Percentiles rank a stretch among this genome's conserved stretches.
Conservation (phyloP, 2,329 filamentous ascomycete species). For the Claviceps humidiphila region DNA sequence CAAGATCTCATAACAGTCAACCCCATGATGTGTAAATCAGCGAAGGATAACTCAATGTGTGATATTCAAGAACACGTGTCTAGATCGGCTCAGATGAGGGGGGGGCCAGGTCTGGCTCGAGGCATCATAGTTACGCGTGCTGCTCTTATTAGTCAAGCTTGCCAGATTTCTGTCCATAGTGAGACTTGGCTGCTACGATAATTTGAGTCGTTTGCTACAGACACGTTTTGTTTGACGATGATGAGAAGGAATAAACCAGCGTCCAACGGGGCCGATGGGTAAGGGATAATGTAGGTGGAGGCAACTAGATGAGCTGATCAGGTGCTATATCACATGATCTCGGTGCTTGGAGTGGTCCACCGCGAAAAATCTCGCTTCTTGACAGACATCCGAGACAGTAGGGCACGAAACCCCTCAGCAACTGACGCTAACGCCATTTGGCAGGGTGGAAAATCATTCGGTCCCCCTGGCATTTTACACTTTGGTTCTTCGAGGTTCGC, state of each 20-base stretch:
- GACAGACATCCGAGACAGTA: constrained; percentile 11
- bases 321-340: constrained; percentile 6
- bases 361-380: background rate
- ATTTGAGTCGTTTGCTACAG: too few relatives aligned
- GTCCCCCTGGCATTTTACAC: constrained; percentile 15
- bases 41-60: too few relatives aligned
- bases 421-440: constrained; percentile 12
- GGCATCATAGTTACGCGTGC: too few relatives aligned
- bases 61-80: too few relatives aligned
- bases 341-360: background rate
- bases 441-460: constrained; percentile 18
- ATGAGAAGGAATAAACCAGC: background rate
- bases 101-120: too few relatives aligned
- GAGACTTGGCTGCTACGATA: too few relatives aligned
- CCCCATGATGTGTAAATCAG: too few relatives aligned
- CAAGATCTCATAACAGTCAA: background rate
- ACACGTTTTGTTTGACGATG: too few relatives aligned
- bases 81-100: too few relatives aligned
- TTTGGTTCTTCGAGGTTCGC: constrained; percentile 9
- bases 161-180: too few relatives aligned
- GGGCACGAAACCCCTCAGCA: constrained; percentile 22
- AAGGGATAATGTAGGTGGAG: background rate
- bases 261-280: background rate
- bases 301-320: background rate
- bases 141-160: too few relatives aligned